A percentile compares a stretch with the other conserved stretches of the same genome.
Conservation (phyloP, 2,329 filamentous ascomycete species). For the Plectosphaerella sp. region DNA sequence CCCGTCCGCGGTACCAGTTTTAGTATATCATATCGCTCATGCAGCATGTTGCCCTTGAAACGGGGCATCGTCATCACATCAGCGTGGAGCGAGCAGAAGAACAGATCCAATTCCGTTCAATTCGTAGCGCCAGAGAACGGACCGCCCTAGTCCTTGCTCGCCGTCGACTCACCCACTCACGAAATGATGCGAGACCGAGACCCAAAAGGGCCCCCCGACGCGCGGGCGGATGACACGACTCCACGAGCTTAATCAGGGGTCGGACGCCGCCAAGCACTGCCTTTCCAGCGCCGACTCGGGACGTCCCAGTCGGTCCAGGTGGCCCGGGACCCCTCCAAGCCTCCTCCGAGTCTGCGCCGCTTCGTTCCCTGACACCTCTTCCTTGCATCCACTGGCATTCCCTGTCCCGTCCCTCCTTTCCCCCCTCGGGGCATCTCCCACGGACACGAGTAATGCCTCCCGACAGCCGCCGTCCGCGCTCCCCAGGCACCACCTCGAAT, state of each 20-base stretch:
- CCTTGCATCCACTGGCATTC: background rate
- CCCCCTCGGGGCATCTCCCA: background rate
- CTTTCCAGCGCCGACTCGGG: background rate
- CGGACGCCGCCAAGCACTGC: background rate
- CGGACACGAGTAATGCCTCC: background rate
- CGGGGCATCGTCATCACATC: too few relatives aligned
- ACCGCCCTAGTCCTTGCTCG: constrained; percentile 61
- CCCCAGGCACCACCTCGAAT: too few relatives aligned
- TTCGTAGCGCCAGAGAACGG: constrained; percentile 9
- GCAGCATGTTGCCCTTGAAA: too few relatives aligned
- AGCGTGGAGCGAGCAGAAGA: too few relatives aligned
- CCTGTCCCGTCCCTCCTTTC: background rate
- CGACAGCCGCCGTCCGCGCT: background rate
- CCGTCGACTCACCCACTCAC: constrained; percentile 56
- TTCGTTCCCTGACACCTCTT: background rate
- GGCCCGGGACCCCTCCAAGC: background rate
- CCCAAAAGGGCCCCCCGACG: too few relatives aligned
- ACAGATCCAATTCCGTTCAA: constrained; percentile 18
- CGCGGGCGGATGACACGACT: background rate
- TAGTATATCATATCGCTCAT: too few relatives aligned
- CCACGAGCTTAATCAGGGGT: background rate
- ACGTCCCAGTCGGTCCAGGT: background rate
- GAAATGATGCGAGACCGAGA: too few relatives aligned
- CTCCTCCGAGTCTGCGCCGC: background rate
- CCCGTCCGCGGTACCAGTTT: too few relatives aligned